Base-by-base conservation (phyloP, 768 basidiomycete genomes). In the Boletus speciosus region DNA sequence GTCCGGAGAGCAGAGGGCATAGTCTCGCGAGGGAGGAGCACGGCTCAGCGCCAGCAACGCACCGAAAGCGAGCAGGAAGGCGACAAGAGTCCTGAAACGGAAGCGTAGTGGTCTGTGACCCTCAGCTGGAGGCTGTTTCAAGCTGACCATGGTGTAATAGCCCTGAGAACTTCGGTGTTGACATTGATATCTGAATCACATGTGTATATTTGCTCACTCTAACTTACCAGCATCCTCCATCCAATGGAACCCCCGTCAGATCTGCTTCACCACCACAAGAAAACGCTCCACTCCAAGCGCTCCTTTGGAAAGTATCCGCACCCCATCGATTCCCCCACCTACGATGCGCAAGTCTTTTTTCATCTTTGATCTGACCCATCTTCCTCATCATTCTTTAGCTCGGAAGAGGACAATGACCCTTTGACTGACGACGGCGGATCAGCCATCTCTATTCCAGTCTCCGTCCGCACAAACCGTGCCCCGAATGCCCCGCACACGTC, bases 381-480 rank as follows among this genome's bases (percentile, higher is more conserved):
- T 59, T 46, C 41, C 44, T 52, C 49, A 47, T 19, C 35, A 15
- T 69, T 62, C 48, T 57, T 53, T 66, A 88, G 86, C 69, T 90
- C 88, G 4, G 88, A 91, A 65, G 90, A 91, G 73, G 90, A 92
- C 80, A 92, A 92, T 66, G 90, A 91, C 68, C 88, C 89, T 5
- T 74, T 89, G 59, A 90, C 88, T 7, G 90, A 91, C 76, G 89
- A 90, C 64, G 82, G 73, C 45, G 78, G 74, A 23, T 81, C 84
- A 31, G 69, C 79, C 47, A 67, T 82, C 41, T 78, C 81, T 6
- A 62, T 78, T 45, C 77, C 81, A 6, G 41, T 65, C 55, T 49
- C 67, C 41, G 36, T 62, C 12, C 55, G 56, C 50, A 42, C 65
- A 41, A 58, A 49, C 50, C 68, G 65, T 49, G 58, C 69, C 67